Evolutionary conservation across 208 protist species (phyloP).

Genomic region (Leishmania turanica): DNA sequence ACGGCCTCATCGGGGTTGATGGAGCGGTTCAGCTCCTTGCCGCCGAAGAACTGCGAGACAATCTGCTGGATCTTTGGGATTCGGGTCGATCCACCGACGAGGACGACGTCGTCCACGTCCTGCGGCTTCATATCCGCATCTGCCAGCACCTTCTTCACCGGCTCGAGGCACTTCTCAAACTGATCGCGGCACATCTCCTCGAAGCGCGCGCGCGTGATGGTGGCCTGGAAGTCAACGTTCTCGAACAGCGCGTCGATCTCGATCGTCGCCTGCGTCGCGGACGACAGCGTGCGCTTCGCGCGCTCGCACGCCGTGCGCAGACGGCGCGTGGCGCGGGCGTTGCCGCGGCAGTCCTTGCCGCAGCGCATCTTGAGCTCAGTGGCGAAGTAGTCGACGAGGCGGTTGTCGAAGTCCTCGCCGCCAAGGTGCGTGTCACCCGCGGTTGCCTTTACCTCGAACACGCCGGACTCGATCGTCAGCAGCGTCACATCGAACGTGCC

Average conservation of each 20-base stretch:
- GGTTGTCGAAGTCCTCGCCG: constrained; percentile 99
- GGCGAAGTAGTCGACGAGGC: constrained; percentile 97
- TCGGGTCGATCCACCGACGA: constrained; percentile 96
- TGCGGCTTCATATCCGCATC: constrained; percentile 91
- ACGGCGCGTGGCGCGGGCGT: constrained; percentile 76
- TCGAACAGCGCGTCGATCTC: constrained; percentile 99
- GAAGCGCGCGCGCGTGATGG: constrained; percentile 99
- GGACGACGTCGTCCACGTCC: constrained; percentile 93
- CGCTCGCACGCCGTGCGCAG: constrained; percentile 92
- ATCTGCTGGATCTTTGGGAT: constrained; percentile 99
- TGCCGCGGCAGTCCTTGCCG: constrained; percentile 77
- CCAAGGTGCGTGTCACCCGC: constrained; percentile 99
- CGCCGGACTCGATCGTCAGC: constrained; percentile 98
- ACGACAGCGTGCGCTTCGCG: constrained; percentile 98
- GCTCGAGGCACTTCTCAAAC: constrained; percentile 87
- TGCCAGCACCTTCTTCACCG: constrained; percentile 84
- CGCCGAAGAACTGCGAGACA: constrained; percentile 95
- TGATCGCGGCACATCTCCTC: constrained; percentile 96
- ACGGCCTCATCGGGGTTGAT: constrained; percentile 96
- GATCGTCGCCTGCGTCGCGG: constrained; percentile 92
- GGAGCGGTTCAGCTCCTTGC: constrained; percentile 93
- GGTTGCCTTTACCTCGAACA: constrained; percentile 99
- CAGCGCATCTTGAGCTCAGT: constrained; percentile 94
- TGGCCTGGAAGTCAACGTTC: constrained; percentile 98
- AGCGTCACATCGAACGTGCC: constrained; percentile 99